Base-by-base conservation (phyloP, 352 stramenopile genomes). In the Phytopythium aichiense region DNA sequence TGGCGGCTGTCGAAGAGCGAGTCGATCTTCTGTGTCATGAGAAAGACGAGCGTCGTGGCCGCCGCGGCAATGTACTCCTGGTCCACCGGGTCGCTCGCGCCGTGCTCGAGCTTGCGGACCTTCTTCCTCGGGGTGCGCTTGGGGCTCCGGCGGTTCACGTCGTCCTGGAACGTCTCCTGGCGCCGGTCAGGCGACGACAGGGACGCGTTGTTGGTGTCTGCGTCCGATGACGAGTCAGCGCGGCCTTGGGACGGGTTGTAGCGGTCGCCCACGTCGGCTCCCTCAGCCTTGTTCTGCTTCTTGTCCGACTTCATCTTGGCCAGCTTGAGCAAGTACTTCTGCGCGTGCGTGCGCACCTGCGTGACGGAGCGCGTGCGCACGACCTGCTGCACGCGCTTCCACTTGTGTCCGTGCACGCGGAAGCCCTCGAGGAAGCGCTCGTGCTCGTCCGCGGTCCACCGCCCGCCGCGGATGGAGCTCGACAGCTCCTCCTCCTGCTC, bases 311-410 rank as follows among this genome's bases (percentile, higher is more conserved):
- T 90, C 23, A 94, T 69, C 71, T 96, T 96, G 67, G 87, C 85
- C n/a, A 96, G 72, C 64, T 96, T 96, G 52, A 96, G 79, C 58
- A 96, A 46, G 60, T 96, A 94, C 60, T 96, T 96, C 43, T 96
- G 87, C 7, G 87, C 87, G 61, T 96, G 87, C 13, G 87, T 96
- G 49, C 87, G 85, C 28, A 96, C 87, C 75, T 96, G 87, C 0
- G 87, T 96, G 20, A 96, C 87, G 0, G 87, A 94, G n/a, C 87
- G 77, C 35, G 84, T 93, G 64, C 85, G 84, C 5, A 96, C 87
- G 13, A 96, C 85, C 58, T 94, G 86, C 62, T 96, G 87, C 53
- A 96, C 87, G 38, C 87, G 85, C 69, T 96, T 96, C 87, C 87
- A 96, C 72, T 96, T 94, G 76, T 96, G 85, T 23, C 87, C 87